These are phyloP conservation scores for Pleurotus cornucopiae DNA, from an alignment of 768 basidiomycete species.

Conservation along the genomic window DNA sequence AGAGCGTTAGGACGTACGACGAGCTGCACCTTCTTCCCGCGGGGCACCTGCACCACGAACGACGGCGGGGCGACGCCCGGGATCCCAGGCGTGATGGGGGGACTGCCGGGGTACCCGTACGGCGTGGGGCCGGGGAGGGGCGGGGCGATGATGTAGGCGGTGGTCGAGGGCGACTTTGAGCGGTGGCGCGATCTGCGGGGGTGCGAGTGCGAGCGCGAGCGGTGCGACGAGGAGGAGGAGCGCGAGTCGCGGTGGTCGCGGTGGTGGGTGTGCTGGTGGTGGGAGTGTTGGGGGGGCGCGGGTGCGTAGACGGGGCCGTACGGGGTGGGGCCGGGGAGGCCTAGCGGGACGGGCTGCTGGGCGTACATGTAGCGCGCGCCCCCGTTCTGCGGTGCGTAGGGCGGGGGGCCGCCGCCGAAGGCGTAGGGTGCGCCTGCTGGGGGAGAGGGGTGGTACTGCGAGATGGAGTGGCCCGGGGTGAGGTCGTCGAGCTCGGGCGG, in stretches of 20 bases:
- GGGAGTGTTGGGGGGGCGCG: too few species aligned
- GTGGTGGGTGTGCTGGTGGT: too few species aligned
- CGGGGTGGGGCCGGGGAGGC: not conserved
- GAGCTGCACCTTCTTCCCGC: not conserved
- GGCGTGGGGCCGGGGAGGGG: not conserved
- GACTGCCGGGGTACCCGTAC: not conserved
- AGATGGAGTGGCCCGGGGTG: not conserved
- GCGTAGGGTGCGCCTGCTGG: not conserved
- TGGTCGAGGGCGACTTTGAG: not conserved
- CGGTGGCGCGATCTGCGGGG: not conserved
- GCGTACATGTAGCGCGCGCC: not conserved
- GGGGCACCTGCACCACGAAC: not conserved
- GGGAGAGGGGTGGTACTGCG: not conserved
- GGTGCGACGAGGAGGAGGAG: not conserved
- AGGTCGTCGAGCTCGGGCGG: not conserved
- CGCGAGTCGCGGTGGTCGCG: not conserved
- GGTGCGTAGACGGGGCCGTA: not conserved
- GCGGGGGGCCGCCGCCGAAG: not conserved
- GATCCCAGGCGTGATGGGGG: not conserved
- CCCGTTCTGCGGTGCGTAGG: not conserved
- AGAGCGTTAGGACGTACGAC: not conserved
- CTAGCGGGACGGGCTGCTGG: not conserved
- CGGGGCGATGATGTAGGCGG: not conserved
- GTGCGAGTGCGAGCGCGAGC: not conserved
- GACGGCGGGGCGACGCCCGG: not conserved